A percentile compares a stretch with the other conserved stretches of the same genome.
phyloP scores from a whole-genome alignment of 805 yeast genomes.

The Candida silvicultrix region DNA sequence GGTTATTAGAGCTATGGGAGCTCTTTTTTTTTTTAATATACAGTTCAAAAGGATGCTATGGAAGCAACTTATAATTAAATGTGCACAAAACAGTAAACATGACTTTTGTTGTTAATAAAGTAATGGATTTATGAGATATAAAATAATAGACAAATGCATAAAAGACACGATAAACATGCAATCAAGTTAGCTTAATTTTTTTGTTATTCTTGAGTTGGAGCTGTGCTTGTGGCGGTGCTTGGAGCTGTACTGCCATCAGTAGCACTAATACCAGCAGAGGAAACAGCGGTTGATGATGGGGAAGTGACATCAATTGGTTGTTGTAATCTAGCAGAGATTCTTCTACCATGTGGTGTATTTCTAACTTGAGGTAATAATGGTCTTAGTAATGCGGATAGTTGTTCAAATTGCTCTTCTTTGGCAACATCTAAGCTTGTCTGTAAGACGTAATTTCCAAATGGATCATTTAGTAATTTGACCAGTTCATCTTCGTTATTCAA shows the following conservation, averaged over 20 bases:
- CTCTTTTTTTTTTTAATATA: too few relatives aligned
- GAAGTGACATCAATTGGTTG: slow-evolving; percentile 3
- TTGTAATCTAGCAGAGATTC: slow-evolving; percentile 68
- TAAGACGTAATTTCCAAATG: slow-evolving; percentile 90
- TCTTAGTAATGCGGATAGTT: slow-evolving; percentile 50
- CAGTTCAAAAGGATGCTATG: too few relatives aligned
- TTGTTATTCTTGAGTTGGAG: background rate
- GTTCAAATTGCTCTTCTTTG: slow-evolving; percentile 40
- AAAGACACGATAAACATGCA: background rate
- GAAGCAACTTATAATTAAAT: too few relatives aligned
- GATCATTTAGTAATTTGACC: slow-evolving; percentile 68
- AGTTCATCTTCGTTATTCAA: slow-evolving; percentile 27
- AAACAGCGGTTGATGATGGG: background rate
- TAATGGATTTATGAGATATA: too few relatives aligned
- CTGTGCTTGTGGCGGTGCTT: background rate
- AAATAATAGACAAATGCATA: background rate
- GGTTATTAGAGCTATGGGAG: too few relatives aligned
- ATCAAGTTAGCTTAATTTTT: too few relatives aligned
- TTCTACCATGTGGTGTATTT: slow-evolving; percentile 93
- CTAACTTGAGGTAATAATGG: slow-evolving; percentile 76
- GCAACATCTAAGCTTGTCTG: slow-evolving; percentile 80
- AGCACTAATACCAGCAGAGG: background rate
- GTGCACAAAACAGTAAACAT: background rate
- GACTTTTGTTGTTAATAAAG: too few relatives aligned
- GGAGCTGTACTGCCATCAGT: background rate